A percentile compares a stretch with the other conserved stretches of the same genome.
Conservation (phyloP, 805 yeast genomes). For the Jamesozyma rosinii region DNA sequence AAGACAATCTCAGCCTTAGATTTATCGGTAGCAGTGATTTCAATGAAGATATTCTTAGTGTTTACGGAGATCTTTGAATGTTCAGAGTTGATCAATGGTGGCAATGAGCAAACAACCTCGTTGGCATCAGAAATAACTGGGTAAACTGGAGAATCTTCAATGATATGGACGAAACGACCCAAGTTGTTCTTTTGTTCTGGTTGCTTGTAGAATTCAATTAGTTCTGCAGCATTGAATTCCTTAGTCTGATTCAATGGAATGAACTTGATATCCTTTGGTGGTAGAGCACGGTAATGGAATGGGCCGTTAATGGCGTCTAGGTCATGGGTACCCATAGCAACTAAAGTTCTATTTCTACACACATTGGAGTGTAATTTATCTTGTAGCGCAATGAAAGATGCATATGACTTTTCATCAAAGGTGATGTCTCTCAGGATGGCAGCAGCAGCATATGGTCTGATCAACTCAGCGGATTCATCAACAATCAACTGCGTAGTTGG, state of each 20-base stretch:
- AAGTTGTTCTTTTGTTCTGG: slow-evolving; percentile 76
- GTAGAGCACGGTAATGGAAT: slow-evolving; percentile 77
- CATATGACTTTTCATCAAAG: slow-evolving; percentile 78
- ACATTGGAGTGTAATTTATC: slow-evolving; percentile 91
- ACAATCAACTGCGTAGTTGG: slow-evolving; percentile 63
- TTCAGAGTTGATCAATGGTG: slow-evolving; percentile 93
- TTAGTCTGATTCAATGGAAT: slow-evolving; percentile 65
- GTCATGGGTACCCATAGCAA: slow-evolving; percentile 98
- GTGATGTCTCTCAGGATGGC: slow-evolving; percentile 82
- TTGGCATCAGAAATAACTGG: slow-evolving; percentile 81
- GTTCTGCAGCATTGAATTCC: slow-evolving; percentile 61
- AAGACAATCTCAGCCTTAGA: slow-evolving; percentile 91
- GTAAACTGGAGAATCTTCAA: slow-evolving; percentile 77
- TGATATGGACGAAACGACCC: slow-evolving; percentile 80
- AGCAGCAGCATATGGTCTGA: slow-evolving; percentile 90
- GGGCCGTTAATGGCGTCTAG: slow-evolving; percentile 71
- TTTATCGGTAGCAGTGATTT: slow-evolving; percentile 88
- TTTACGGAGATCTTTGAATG: slow-evolving; percentile 77
- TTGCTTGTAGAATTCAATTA: slow-evolving; percentile 70
- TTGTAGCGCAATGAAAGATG: slow-evolving; percentile 90
- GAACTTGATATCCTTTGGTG: slow-evolving; percentile 69
- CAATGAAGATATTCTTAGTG: slow-evolving; percentile 84
- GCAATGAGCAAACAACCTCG: slow-evolving; percentile 77
- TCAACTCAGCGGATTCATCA: slow-evolving; percentile 57
- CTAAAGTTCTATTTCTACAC: slow-evolving; percentile 94